Evolutionary conservation across 352 stramenopile genomes (phyloP).

Genomic region (Phytopythium sindhum): DNA sequence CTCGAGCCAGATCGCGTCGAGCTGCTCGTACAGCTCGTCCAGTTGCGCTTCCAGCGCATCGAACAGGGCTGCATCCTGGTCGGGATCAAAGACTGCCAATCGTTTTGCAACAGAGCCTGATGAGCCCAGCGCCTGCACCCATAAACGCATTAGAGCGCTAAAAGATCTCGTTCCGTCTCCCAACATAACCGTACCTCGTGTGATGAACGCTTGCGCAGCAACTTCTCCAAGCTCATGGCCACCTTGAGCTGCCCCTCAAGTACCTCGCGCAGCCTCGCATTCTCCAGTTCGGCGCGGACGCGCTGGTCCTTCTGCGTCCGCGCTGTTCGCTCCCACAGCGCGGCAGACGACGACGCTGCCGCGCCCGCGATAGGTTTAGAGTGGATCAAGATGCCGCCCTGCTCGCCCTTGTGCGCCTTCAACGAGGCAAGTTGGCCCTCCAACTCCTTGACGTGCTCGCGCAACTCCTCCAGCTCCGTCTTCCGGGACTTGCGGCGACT

Average conservation of each 20-base stretch:
- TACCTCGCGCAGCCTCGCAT: conserved; percentile 19
- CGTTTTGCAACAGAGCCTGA: conserved; percentile 4
- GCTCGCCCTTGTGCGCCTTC: conserved; percentile 5
- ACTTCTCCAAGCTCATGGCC: conserved; percentile 19
- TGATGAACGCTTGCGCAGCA: conserved; percentile 21
- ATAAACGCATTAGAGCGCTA: neutral
- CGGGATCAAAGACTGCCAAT: neutral
- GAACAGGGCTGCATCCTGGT: conserved; percentile 6
- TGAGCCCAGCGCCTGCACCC: neutral
- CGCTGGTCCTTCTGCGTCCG: conserved; percentile 30
- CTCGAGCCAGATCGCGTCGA: conserved; percentile 17
- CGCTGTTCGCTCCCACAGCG: conserved; percentile 35
- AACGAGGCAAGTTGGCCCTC: conserved; percentile 17
- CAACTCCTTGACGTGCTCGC: conserved; percentile 22
- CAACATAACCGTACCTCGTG: conserved; percentile 2
- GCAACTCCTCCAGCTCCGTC: conserved; percentile 28
- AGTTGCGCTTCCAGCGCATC: conserved; percentile 7
- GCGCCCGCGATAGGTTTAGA: neutral
- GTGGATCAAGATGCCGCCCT: neutral
- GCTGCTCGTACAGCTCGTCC: conserved; percentile 10
- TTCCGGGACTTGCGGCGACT: conserved; percentile 16
- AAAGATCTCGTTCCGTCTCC: too few relatives aligned
- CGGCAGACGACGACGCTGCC: neutral
- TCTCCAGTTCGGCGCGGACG: conserved; percentile 31
- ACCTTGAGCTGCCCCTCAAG: conserved; percentile 31